Conservation (phyloP, 1,139 yeast genomes). For the Kodamaea suecica region DNA sequence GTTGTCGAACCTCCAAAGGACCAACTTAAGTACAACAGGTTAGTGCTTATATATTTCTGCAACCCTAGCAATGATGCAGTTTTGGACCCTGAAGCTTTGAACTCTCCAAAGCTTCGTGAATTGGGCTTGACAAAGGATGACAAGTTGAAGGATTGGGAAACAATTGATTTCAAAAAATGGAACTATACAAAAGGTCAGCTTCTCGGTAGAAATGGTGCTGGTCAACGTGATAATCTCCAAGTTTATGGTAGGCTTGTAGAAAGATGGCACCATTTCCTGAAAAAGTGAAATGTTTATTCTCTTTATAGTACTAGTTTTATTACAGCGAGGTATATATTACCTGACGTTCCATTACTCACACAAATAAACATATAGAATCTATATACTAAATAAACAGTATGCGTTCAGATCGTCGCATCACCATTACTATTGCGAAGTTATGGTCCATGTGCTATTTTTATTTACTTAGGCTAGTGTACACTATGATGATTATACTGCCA, state of each 20-base stretch:
- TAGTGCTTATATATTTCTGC: slow-evolving; percentile 45
- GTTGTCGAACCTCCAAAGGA: slow-evolving; percentile 46
- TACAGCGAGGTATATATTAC: too few species aligned
- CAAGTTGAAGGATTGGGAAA: slow-evolving; percentile 37
- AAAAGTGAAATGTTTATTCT: too few species aligned
- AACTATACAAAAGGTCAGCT: slow-evolving; percentile 40
- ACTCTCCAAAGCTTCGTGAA: slow-evolving; percentile 33
- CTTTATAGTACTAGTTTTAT: too few species aligned
- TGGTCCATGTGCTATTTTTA: too few species aligned
- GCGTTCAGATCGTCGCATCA: too few species aligned
- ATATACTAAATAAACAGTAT: too few species aligned
- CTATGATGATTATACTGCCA: slow-evolving; percentile 26
- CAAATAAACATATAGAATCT: too few species aligned
- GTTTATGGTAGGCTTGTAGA: slow-evolving; percentile 40
- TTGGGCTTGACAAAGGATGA: slow-evolving; percentile 25
- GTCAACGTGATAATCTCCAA: slow-evolving; percentile 36
- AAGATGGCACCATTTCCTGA: slow-evolving; percentile 33
- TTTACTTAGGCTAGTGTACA: slow-evolving; percentile 15
- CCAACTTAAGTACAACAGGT: slow-evolving; percentile 35
- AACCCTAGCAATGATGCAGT: slow-evolving; percentile 30
- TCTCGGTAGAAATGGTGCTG: slow-evolving; percentile 37
- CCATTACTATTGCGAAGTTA: too few species aligned
- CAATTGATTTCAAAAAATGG: slow-evolving; percentile 34
- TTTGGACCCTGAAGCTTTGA: slow-evolving; percentile 39
- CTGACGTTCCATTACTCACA: too few species aligned